phyloP scores from a whole-genome alignment of 2,329 filamentous ascomycete species.

The Pyrenophora graminea region DNA sequence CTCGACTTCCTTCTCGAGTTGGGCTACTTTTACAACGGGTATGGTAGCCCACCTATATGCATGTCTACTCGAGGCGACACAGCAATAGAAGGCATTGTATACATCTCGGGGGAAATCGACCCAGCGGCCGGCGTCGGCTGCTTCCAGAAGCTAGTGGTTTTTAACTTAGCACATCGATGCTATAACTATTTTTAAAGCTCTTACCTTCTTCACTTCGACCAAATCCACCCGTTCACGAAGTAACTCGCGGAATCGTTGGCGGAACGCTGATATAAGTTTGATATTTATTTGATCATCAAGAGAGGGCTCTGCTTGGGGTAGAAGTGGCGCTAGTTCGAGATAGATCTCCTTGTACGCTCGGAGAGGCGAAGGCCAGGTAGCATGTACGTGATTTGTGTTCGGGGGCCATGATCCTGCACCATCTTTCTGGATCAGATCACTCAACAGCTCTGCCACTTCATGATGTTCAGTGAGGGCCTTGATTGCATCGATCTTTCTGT shows the following conservation, averaged over 20 bases:
- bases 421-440: conserved; percentile 1
- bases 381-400: conserved; percentile 2
- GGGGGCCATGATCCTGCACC: conserved; percentile 9
- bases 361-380: neutral
- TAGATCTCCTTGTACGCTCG: conserved; percentile 6
- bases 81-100: conserved; percentile 8
- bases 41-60: conserved; percentile 5
- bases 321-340: conserved; percentile 3
- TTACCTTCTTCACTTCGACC: neutral
- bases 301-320: conserved; percentile 1
- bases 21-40: conserved; percentile 4
- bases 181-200: neutral
- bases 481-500: neutral
- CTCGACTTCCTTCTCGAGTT: conserved; percentile 4
- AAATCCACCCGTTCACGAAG: conserved; percentile 1
- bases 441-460: neutral
- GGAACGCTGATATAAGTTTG: neutral
- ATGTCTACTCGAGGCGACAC: conserved; percentile 1
- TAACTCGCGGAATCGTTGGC: neutral
- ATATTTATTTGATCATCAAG: conserved; percentile 4
- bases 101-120: neutral
- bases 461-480: neutral
- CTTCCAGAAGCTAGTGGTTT: neutral
- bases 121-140: neutral
- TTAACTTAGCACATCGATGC: neutral